phyloP scores from a whole-genome alignment of 129 eudicot species.

The Escallonia herrerae region DNA sequence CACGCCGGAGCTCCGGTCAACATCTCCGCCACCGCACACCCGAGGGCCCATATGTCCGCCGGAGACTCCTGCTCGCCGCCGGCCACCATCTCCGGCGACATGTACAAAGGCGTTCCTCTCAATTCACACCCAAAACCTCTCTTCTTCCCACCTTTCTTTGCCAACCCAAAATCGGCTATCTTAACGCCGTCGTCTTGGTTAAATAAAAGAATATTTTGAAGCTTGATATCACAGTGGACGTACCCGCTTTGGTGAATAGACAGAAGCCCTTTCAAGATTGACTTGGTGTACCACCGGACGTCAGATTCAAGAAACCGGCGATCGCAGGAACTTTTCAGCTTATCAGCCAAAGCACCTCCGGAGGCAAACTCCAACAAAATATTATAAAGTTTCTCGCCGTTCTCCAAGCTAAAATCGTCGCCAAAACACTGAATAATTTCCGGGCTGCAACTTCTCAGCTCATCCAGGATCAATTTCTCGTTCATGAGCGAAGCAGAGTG shows the following conservation, averaged over 20 bases:
- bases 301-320: slow-evolving; percentile 27
- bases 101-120: slow-evolving; percentile 77
- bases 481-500: slow-evolving; percentile 38
- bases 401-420: slow-evolving; percentile 37
- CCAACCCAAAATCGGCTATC: slow-evolving; percentile 87
- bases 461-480: slow-evolving; percentile 46
- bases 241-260: slow-evolving; percentile 55
- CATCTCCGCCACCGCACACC: slow-evolving; percentile 78
- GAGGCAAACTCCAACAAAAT: slow-evolving; percentile 69
- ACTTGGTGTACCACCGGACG: slow-evolving; percentile 33
- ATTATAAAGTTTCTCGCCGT: slow-evolving; percentile 50
- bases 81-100: slow-evolving; percentile 86
- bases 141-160: slow-evolving; percentile 27
- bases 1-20: slow-evolving; percentile 62
- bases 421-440: slow-evolving; percentile 56
- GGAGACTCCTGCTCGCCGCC: slow-evolving; percentile 57
- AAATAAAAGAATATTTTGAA: slow-evolving; percentile 43
- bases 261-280: slow-evolving; percentile 43
- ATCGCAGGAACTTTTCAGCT: slow-evolving; percentile 24
- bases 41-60: slow-evolving; percentile 89
- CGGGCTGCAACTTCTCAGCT: slow-evolving; percentile 39
- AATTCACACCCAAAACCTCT: slow-evolving; percentile 31
- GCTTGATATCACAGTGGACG: slow-evolving; percentile 84
- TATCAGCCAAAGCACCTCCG: slow-evolving; percentile 60
- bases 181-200: slow-evolving; percentile 33